Evolutionary conservation across 768 basidiomycete species (phyloP).

Genomic region (Thelephora ganbajun): DNA sequence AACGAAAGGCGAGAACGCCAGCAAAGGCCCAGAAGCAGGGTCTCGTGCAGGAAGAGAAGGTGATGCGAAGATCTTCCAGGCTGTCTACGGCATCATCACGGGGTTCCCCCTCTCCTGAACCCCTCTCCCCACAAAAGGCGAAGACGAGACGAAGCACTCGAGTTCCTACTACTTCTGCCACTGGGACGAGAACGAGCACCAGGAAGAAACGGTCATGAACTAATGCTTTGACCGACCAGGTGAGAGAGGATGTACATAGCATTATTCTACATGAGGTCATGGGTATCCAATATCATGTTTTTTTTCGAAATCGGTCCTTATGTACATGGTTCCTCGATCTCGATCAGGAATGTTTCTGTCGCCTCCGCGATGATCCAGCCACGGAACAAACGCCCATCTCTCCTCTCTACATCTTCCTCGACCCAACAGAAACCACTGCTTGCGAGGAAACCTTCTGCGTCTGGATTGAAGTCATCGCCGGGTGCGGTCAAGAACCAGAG

Average conservation of each 20-base stretch:
- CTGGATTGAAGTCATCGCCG: constrained; percentile 16
- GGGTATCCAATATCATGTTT: no score
- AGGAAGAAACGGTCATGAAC: constrained; percentile 16
- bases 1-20: constrained; percentile 10
- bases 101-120: constrained; percentile 20
- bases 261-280: no score
- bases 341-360: no score
- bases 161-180: constrained; percentile 4
- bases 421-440: neutral
- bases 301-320: no score
- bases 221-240: no score
- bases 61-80: constrained; percentile 24
- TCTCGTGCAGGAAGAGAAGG: constrained; percentile 12
- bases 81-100: constrained; percentile 19
- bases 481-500: constrained; percentile 43
- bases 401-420: no score
- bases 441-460: constrained; percentile 19
- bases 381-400: no score
- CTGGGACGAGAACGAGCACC: constrained; percentile 16
- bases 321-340: no score
- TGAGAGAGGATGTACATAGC: no score
- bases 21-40: constrained; percentile 6
- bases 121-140: constrained; percentile 10
- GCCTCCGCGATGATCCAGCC: no score
- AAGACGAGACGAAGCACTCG: constrained; percentile 13